Evolutionary conservation across 768 basidiomycete genomes (phyloP), one percentile per base, ranked within the genome.

Genomic region (Filobasidium wieringae): DNA sequence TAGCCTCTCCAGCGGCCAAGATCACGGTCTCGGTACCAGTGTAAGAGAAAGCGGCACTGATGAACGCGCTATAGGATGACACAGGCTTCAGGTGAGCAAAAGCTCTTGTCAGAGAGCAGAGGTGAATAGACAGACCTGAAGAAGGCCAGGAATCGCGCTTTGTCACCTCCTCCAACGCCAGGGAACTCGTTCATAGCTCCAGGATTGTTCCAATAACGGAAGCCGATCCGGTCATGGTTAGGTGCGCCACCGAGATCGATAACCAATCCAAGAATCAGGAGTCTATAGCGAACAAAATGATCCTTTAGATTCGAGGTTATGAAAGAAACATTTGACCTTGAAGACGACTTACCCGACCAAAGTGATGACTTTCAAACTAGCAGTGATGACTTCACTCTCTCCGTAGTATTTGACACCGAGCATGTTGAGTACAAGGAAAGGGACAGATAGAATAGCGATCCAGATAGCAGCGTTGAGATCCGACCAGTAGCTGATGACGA

Each of bases 1-100:
- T 77, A 0, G 85, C 84, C 72, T 90, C 88, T 0, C 83, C 85
- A 17, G 85, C 86, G 27, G 84, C 81, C 55, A 84, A 84, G 53
- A 40, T 62, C 22, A 57, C 36, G 4, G 15, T 26, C 26, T 63
- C 58, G 47, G 68, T 47, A 31, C 31, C 41, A 57, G 85, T 79
- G 27, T 82, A 57, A 5, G 86, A 86, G 78, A 86, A 90, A 1
- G 81, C 82, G 14, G 80, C 81, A 63, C 79, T 77, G 40, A 80
- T 76, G 57, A 81, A 60, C 2, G 78, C 78, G 31, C 72, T 68
- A 37, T 24, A 9, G 43, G 4, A 27, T 24, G 5, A 22, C 33
- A 14, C 17, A n/a, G 24, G n/a, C n/a, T n/a, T 4, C 43, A 24
- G 5, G 22, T 7, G 30, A 37, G 15, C 45, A 12, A 37, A 5